Evolutionary conservation across 169 alveolate species (phyloP), one percentile per base, ranked within the genome.

Genomic region (Plasmodium chabaudi): DNA sequence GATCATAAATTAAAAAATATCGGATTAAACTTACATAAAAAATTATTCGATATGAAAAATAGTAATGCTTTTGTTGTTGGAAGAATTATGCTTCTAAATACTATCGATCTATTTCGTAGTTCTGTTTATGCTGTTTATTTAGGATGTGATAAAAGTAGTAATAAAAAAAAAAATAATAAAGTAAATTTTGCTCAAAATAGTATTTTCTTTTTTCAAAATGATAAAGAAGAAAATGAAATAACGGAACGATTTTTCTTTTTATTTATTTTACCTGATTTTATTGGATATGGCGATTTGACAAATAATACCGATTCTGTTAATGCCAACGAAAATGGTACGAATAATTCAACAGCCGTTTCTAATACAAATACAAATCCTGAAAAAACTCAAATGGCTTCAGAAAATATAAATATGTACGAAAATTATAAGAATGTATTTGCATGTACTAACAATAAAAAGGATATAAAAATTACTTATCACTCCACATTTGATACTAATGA

Each of bases 51-150:
- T 60, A 75, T 59, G 63, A 86, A 88, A 27, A 71, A 64, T 5
- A 88, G 90, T 55, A 74, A 88, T 57, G 55, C 64, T 15, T 88
- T 88, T 69, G 75, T 72, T 13, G 72, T 82, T 13, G 93, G 93
- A 39, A 86, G 91, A 21, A 87, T 86, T 17, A 86, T 86, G 91
- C 21, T 86, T 53, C 70, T 86, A 19, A 70, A 70, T 39, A 70
- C 69, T 47, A 86, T 86, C 2, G 21, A 23, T 21, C 44, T 70
- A 17, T 5, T 86, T n/a, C 86, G 60, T 55, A 86, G 91, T 47
- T 70, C 91, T 4, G 84, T 86, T 23, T 86, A 86, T 63, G 91
- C 77, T 7, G 55, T 86, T 2, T 86, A 86, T 73, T 51, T 86
- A 53, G 91, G 91, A 10, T 68, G 75, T 57, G 86, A 86, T 64